Evolutionary conservation across 2,329 filamentous ascomycete species (phyloP), one percentile per base, ranked within the genome.

Genomic region (Sarocladium strictum): DNA sequence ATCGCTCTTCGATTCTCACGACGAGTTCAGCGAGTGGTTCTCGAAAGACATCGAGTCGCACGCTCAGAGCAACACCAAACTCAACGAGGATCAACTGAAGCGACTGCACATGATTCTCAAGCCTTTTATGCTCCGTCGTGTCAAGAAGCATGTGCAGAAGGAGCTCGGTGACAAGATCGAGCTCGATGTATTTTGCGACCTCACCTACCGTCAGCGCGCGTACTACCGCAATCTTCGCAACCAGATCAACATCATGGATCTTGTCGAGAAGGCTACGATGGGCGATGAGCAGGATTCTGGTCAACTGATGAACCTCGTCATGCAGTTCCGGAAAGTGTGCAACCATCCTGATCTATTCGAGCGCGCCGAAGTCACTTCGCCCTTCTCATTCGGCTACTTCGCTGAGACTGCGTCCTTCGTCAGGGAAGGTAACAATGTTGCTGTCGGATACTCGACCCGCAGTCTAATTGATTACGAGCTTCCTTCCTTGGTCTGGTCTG

Each of bases 321-420:
- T 99, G 94, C 94, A 99, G 72, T 99, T 99, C 81, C 85, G 94
- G 63, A 99, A 99, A 74, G 94, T 99, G 55, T 99, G 94, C 76
- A 99, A 99, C 66, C 94, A 99, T 67, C 94, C 94, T 0, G 94
- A 99, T 72, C 73, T 99, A 32, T 99, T 99, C 62, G 92, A 99
- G 71, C 87, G 94, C 45, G 92, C 93, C 10, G 93, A 97, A 58
- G 96, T 90, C 9, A 86, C 83, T 23, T 96, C 92, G 9, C 90
- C 94, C 0, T 86, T 93, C 63, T 87, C 90, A 1, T 85, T 87
- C 62, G 84, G 85, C n/a, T 83, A 87, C 67, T 99, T 93, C 70
- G 94, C 92, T 14, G 94, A 99, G 74, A 97, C 93, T 0, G 92
- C 90, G 0, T 97, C 92, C 0, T 97, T 99, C 69, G 78, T 97